phyloP scores from a whole-genome alignment of 441 rosid species.

The Theobroma grandiflorum region DNA sequence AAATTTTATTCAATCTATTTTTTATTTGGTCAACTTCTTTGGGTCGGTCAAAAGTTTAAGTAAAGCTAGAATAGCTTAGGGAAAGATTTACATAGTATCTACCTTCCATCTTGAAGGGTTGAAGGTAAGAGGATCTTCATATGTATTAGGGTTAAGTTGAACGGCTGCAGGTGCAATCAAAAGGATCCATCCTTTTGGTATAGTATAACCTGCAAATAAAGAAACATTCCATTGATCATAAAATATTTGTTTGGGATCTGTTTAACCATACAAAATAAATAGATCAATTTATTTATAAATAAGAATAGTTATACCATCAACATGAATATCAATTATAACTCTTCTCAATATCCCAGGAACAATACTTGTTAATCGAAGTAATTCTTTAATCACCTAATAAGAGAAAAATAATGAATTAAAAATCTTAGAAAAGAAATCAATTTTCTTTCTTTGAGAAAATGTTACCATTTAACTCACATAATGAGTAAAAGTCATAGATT shows the following conservation, averaged over 20 bases:
- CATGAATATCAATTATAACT: conserved; percentile 27
- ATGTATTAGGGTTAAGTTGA: conserved; percentile 35
- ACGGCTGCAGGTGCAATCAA: conserved; percentile 35
- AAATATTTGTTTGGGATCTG: not conserved
- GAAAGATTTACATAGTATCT: not conserved
- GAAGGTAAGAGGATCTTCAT: conserved; percentile 28
- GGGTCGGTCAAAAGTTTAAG: too few relatives aligned
- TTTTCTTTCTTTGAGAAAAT: not conserved
- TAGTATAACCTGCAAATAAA: conserved; percentile 38
- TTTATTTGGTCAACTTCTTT: too few relatives aligned
- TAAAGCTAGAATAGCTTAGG: too few relatives aligned
- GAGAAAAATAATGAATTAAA: not conserved
- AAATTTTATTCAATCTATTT: too few relatives aligned
- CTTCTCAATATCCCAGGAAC: conserved; percentile 38
- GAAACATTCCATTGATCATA: not conserved
- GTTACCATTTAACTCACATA: conserved; percentile 27
- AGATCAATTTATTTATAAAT: not conserved
- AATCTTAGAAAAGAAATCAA: not conserved
- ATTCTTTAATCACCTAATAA: conserved; percentile 37
- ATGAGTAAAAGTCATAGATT: conserved; percentile 42
- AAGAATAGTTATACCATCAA: conserved; percentile 21
- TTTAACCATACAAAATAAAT: not conserved
- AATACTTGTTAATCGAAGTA: conserved; percentile 31
- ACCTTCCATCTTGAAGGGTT: conserved; percentile 28
- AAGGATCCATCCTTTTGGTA: conserved; percentile 46